Evolutionary conservation across 306 rosid species (phyloP).

Genomic region (Gynostemma pentaphyllum): DNA sequence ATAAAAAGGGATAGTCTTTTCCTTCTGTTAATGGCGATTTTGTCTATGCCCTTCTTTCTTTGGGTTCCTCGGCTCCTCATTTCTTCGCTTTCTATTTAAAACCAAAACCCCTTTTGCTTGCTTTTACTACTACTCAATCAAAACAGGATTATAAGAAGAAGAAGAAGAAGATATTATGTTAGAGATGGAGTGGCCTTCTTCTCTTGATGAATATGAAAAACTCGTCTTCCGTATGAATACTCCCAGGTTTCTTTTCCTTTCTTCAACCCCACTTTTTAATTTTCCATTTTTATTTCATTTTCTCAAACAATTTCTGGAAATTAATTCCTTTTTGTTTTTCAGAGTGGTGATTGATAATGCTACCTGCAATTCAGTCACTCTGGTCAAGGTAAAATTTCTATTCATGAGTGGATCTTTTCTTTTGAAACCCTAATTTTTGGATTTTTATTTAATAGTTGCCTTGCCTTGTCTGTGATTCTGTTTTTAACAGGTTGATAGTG

Average conservation of each 20-base stretch:
- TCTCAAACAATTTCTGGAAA: background rate
- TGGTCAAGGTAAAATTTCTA: conserved; percentile 52
- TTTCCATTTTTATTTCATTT: too few relatives aligned
- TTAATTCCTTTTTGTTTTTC: conserved; percentile 9
- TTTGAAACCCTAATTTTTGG: background rate
- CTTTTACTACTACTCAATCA: too few relatives aligned
- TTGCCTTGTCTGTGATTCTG: background rate
- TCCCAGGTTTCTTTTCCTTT: conserved; percentile 46
- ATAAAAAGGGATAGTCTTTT: background rate
- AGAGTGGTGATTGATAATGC: conserved; percentile 96
- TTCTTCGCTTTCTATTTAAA: too few relatives aligned
- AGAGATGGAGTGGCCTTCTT: conserved; percentile 64
- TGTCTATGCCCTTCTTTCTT: background rate
- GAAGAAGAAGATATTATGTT: background rate
- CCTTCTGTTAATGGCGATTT: conserved; percentile 10
- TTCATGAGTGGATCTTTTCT: background rate
- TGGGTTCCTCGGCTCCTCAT: background rate
- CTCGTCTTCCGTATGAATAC: conserved; percentile 76
- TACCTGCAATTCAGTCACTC: conserved; percentile 57
- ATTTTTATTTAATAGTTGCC: background rate
- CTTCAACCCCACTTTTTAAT: background rate
- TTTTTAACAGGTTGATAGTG: conserved; percentile 65
- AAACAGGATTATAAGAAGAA: too few relatives aligned
- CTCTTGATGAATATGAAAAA: conserved; percentile 73
- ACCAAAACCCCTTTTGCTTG: too few relatives aligned